These are phyloP conservation scores for Colletotrichum zoysiae DNA, from an alignment of 2,329 filamentous ascomycete genomes.

Conservation along the genomic window DNA sequence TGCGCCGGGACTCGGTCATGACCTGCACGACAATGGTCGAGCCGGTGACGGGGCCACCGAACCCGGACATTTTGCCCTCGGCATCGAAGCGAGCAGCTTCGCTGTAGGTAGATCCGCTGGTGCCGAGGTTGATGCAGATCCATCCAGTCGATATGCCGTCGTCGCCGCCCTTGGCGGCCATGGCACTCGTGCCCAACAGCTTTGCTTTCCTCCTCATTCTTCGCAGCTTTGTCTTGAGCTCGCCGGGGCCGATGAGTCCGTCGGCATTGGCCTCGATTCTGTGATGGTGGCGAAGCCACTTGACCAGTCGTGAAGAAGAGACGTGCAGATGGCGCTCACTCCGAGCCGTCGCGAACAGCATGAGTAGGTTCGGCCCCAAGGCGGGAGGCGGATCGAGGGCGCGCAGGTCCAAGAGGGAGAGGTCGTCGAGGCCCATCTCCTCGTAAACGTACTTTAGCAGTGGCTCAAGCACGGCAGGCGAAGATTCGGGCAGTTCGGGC, in stretches of 20 bases:
- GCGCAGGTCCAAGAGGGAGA: conserved; percentile 86
- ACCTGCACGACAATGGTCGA: conserved; percentile 69
- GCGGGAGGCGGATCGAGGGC: conserved; percentile 87
- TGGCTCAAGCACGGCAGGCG: conserved; percentile 78
- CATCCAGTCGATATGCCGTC: conserved; percentile 94
- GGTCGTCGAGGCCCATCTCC: conserved; percentile 86
- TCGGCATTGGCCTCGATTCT: conserved; percentile 84
- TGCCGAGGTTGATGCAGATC: conserved; percentile 93
- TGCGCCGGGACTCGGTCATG: conserved; percentile 66
- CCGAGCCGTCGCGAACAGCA: conserved; percentile 91
- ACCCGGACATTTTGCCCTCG: conserved; percentile 77
- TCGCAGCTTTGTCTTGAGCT: conserved; percentile 87
- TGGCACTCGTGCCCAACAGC: conserved; percentile 79
- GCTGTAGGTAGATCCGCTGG: conserved; percentile 68
- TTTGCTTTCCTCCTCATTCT: conserved; percentile 85
- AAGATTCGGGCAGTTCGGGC: conserved; percentile 71
- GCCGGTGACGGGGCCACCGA: conserved; percentile 68
- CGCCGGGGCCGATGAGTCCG: conserved; percentile 88
- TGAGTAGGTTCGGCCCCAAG: conserved; percentile 87
- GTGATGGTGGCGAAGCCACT: conserved; percentile 83
- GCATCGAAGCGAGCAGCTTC: conserved; percentile 61
- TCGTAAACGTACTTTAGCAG: conserved; percentile 84
- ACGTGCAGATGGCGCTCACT: conserved; percentile 95
- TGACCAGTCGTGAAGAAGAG: conserved; percentile 87
- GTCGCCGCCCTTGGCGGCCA: conserved; percentile 73